phyloP scores from a whole-genome alignment of 2,329 filamentous ascomycete genomes.

The Exophiala alcalophila region DNA sequence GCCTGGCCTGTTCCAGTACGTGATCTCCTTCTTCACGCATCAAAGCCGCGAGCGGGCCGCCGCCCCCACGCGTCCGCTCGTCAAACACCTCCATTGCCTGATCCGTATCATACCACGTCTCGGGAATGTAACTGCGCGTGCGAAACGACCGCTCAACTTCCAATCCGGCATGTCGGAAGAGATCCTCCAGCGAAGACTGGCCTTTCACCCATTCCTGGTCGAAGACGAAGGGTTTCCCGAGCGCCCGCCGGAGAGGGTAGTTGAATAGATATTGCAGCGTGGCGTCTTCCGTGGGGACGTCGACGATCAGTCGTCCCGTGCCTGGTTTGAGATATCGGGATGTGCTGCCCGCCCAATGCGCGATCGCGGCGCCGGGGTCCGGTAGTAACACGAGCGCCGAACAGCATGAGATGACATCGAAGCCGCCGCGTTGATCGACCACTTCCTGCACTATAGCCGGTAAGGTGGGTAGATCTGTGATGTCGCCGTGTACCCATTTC shows the following conservation, averaged over 20 bases:
- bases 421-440: conserved; percentile 1
- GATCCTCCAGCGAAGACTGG: conserved; percentile 13
- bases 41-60: conserved; percentile 5
- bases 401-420: conserved; percentile 21
- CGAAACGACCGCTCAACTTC: conserved; percentile 13
- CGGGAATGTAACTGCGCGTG: conserved; percentile 15
- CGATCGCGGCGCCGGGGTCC: conserved; percentile 9
- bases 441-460: conserved; percentile 11
- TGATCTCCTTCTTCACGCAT: conserved; percentile 1
- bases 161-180: conserved; percentile 15
- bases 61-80: conserved; percentile 8
- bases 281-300: conserved; percentile 18
- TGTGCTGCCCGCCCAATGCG: conserved; percentile 14
- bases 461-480: conserved; percentile 9
- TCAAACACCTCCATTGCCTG: conserved; percentile 14
- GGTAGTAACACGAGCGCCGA: conserved; percentile 20
- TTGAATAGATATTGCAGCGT: conserved; percentile 16
- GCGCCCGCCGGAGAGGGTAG: conserved; percentile 6
- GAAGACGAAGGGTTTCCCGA: conserved; percentile 6
- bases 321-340: conserved; percentile 16
- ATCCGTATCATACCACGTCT: conserved; percentile 7
- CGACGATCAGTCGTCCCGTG: conserved; percentile 22
- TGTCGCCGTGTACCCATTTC: conserved; percentile 11
- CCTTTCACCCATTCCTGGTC: conserved; percentile 11
- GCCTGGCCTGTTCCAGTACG: conserved; percentile 6